These are phyloP conservation scores for Pterocarpus macrocarpus DNA, from an alignment of 306 rosid genomes.

Conservation along the genomic window DNA sequence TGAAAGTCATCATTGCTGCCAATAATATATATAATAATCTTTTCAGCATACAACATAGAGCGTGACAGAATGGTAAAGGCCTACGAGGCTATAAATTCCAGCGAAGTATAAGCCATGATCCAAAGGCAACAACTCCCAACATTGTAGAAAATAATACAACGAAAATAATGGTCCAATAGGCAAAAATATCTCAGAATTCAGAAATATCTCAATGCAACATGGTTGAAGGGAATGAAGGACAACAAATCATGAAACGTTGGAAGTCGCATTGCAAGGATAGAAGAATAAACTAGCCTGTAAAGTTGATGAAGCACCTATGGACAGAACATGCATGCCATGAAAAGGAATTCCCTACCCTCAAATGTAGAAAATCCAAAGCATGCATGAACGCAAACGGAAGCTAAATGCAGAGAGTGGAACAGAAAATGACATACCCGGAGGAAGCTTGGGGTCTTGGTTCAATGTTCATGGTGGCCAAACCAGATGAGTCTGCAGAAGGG, in stretches of 20 bases:
- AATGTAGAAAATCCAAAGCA: neutral
- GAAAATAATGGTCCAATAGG: conserved; percentile 18
- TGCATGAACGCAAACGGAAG: neutral
- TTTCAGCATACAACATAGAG: conserved; percentile 52
- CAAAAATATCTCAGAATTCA: neutral
- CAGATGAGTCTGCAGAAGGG: conserved; percentile 28
- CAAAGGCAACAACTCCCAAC: conserved; percentile 10
- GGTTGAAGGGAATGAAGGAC: neutral
- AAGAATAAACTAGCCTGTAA: neutral
- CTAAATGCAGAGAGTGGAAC: neutral
- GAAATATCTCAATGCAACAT: conserved; percentile 44
- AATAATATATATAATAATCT: conserved; percentile 32
- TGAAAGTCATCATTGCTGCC: conserved; percentile 63
- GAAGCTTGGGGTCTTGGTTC: conserved; percentile 56
- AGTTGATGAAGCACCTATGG: too few species aligned
- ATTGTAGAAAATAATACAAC: neutral
- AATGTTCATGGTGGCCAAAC: conserved; percentile 43
- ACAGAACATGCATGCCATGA: neutral
- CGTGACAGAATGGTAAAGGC: conserved; percentile 43
- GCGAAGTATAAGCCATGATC: conserved; percentile 2
- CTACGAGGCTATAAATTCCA: conserved; percentile 24
- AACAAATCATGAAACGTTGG: neutral
- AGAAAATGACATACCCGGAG: conserved; percentile 45
- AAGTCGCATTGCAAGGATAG: neutral
- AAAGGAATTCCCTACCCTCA: too few species aligned